These are phyloP conservation scores for Trypanosoma melophagium DNA, from an alignment of 208 protist genomes.

Conservation along the genomic window DNA sequence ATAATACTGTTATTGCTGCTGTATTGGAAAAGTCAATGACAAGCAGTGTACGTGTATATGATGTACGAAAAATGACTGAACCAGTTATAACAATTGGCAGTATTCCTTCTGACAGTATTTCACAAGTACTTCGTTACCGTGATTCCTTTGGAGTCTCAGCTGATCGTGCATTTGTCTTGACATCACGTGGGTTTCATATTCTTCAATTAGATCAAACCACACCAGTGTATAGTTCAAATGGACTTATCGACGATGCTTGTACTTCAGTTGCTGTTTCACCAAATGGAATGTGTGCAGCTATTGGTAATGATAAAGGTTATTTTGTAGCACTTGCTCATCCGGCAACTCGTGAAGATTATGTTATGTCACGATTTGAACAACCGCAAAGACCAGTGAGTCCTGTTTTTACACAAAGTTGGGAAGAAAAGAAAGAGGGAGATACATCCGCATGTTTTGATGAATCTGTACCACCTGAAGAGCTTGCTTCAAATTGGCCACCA, in stretches of 20 bases:
- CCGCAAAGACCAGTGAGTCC: conserved; percentile 50
- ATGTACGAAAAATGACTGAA: conserved; percentile 70
- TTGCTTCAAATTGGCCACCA: conserved; percentile 85
- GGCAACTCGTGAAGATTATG: conserved; percentile 62
- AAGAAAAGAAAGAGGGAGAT: conserved; percentile 53
- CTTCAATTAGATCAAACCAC: conserved; percentile 70
- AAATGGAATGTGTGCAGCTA: conserved; percentile 74
- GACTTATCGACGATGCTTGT: conserved; percentile 56
- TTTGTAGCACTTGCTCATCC: conserved; percentile 80
- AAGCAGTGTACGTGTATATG: conserved; percentile 80
- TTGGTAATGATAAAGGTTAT: conserved; percentile 86
- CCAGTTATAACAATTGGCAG: conserved; percentile 56
- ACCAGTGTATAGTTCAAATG: conserved; percentile 57
- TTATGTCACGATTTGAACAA: conserved; percentile 78
- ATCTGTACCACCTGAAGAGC: conserved; percentile 32
- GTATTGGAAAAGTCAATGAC: conserved; percentile 66
- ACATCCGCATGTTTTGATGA: conserved; percentile 69
- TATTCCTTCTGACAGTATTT: conserved; percentile 67
- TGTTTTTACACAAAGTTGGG: conserved; percentile 67
- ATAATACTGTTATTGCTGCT: conserved; percentile 74
- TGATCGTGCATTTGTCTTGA: conserved; percentile 72
- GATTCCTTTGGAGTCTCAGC: conserved; percentile 56
- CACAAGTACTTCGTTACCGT: conserved; percentile 73
- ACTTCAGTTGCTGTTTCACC: conserved; percentile 73
- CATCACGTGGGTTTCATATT: conserved; percentile 74